Conservation (phyloP, 106 monocot genomes). For the Dioscorea alata region DNA sequence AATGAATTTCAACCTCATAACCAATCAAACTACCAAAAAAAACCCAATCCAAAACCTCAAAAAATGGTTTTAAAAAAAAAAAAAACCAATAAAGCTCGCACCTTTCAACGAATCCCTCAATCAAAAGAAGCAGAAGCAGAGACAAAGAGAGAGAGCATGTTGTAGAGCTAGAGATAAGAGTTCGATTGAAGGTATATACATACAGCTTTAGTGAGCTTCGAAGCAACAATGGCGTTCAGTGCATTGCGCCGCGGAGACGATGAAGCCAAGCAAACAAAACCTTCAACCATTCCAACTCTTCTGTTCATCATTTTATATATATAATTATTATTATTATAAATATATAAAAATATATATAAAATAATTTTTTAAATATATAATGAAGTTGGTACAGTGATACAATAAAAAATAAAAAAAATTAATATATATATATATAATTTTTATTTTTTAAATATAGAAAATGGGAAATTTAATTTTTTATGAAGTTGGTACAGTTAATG, state of each 20-base stretch:
- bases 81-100: not conserved
- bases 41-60: not conserved
- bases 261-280: no score
- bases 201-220: not conserved
- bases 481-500: no score
- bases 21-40: no score
- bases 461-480: not conserved
- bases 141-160: not conserved
- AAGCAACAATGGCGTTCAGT: not conserved
- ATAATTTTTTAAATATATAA: not conserved
- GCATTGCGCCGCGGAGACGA: not conserved
- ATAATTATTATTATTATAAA: no score
- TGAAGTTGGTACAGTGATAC: no score
- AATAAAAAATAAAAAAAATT: no score
- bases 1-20: no score
- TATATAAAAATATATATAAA: not conserved
- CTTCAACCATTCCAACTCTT: not conserved
- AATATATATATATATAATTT: no score
- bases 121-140: not conserved
- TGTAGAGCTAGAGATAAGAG: no score
- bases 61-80: not conserved
- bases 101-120: not conserved
- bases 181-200: no score
- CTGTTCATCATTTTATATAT: no score
- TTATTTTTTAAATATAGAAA: not conserved